Evolutionary conservation across 139 green algal genomes (phyloP).

Genomic region (Coelastrella sp.): DNA sequence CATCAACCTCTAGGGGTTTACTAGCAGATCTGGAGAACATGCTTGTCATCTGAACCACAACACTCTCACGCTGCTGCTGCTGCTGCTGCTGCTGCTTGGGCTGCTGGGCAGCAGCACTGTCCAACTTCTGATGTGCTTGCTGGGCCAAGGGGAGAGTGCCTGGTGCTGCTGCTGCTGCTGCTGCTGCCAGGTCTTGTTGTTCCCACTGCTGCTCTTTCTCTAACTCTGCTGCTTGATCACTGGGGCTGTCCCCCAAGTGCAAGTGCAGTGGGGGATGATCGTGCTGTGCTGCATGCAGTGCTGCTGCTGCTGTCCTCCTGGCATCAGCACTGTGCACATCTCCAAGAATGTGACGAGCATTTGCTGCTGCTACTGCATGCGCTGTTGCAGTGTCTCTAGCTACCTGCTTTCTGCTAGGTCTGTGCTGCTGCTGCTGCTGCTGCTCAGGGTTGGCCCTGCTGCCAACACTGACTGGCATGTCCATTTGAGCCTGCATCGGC

Average conservation of each 20-base stretch:
- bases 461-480: constrained; percentile 10
- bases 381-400: constrained; percentile 19
- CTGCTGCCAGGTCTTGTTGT: not conserved
- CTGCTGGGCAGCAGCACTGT: not conserved
- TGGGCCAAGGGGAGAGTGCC: not conserved
- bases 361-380: constrained; percentile 39
- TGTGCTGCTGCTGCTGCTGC: constrained; percentile 8
- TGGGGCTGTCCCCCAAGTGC: not conserved
- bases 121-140: not conserved
- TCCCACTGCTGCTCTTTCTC: not conserved
- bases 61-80: not conserved
- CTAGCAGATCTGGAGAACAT: not conserved
- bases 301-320: constrained; percentile 30
- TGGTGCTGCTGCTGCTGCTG: not conserved
- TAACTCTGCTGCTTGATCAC: not conserved
- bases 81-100: not conserved
- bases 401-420: not conserved
- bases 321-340: constrained; percentile 38
- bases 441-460: not conserved
- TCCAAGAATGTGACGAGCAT: constrained; percentile 16
- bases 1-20: constrained; percentile 28
- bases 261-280: constrained; percentile 35
- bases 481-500: constrained; percentile 1
- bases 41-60: constrained; percentile 18
- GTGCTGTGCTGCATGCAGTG: constrained; percentile 37